These are phyloP conservation scores for Xylaria telfairii DNA, from an alignment of 495 filamentous ascomycete species.

Conservation along the genomic window DNA sequence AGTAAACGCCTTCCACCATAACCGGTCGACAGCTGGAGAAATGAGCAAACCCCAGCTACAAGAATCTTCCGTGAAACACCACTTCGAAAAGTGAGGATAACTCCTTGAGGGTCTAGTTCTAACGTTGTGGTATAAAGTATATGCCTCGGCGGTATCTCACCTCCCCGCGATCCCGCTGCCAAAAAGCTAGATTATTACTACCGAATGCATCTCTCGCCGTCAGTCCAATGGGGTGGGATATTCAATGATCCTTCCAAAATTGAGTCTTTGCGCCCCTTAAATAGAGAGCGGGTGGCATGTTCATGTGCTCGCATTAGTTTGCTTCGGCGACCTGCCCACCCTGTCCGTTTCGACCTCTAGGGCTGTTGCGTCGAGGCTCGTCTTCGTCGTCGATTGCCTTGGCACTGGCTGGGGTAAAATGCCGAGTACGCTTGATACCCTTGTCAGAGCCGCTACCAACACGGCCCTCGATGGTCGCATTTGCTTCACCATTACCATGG, in stretches of 20 bases:
- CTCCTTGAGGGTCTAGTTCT: neutral
- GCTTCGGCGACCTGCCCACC: conserved; percentile 28
- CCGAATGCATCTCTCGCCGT: conserved; percentile 1
- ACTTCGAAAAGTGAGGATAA: no score
- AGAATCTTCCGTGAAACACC: neutral
- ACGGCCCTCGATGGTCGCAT: conserved; percentile 23
- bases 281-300: neutral
- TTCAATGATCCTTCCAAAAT: conserved; percentile 32
- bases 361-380: conserved; percentile 44
- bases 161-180: conserved; percentile 15
- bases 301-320: conserved; percentile 24
- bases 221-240: conserved; percentile 26
- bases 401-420: conserved; percentile 52
- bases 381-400: conserved; percentile 50
- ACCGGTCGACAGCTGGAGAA: neutral
- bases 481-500: conserved; percentile 23
- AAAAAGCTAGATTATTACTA: conserved; percentile 24
- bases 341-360: conserved; percentile 31
- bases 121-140: conserved; percentile 10
- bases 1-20: conserved; percentile 23
- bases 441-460: conserved; percentile 30
- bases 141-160: conserved; percentile 7
- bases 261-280: conserved; percentile 6
- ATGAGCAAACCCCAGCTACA: neutral
- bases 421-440: conserved; percentile 46